Evolutionary conservation across 257 asterid species (phyloP), one percentile per base, ranked within the genome.

Genomic region (Solanum lycopersicoides): DNA sequence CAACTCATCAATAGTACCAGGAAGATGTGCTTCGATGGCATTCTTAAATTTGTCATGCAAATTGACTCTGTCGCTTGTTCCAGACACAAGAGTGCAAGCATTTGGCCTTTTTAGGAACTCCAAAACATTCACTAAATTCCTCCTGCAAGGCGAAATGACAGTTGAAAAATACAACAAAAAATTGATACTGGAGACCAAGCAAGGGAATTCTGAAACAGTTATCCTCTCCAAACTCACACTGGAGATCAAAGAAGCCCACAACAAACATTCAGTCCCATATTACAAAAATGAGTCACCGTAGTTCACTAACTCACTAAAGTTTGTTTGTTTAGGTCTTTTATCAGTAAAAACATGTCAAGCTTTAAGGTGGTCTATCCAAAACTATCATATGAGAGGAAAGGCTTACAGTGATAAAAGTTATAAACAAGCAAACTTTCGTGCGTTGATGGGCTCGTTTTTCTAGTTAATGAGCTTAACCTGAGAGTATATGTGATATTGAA

Each of bases 61-160:
- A 90, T 91, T 95, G 87, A 91, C 97, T 73, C 99, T 89, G 83
- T 97, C 99, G 83, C 92, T 95, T 56, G 99, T 97, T 34, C 99
- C 98, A 28, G 99, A 97, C 37, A 97, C 99, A 5, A 97, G 94
- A n/a, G 91, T 90, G 89, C 93, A 83, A 4, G 99, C 99, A 87
- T 95, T 97, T 83, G 99, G 99, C 94, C 89, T 91, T 92, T 93
- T 94, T 8, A 97, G 93, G 90, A 97, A 97, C 86, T 95, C 96
- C 91, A 97, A 82, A 28, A 97, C 99, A 74, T 92, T 94, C 92
- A 95, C 79, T 86, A 97, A 87, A 90, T 97, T 97, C 93, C 99
- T 93, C 94, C 99, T 95, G 96, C 93, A 92, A 79, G 59, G 37
- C 1, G 20, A 82, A 50, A 50, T 50, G n/a, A 82, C 69, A 47